Base-by-base conservation (phyloP, 2,329 filamentous ascomycete species). In the Aspergillus eucalypticola region DNA sequence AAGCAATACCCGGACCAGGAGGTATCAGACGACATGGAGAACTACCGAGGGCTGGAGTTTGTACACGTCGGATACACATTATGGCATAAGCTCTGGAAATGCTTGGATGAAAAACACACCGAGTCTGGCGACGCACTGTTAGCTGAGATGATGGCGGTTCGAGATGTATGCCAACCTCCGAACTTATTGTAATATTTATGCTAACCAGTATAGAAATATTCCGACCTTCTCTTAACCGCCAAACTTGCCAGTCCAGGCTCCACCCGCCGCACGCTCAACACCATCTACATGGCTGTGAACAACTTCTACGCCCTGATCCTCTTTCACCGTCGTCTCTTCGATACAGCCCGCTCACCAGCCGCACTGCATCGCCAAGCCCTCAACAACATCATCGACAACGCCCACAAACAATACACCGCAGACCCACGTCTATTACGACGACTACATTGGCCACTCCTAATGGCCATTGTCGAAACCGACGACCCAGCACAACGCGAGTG, bases 11-110 rank as follows among this genome's bases (percentile, higher is more conserved):
- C 75, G 0, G 71, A 74, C n/a, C 66, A 70, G 17, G 69, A 76
- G 58, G 69, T 76, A 2, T 61, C 75, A n/a, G 75, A 76, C 54
- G 74, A 76, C 35, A 73, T 75, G 23, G 74, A 76, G 57, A 76
- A 76, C 27, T 74, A 76, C 60, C 66, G 74, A 21, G 72, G 66
- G 3, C 60, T 76, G 15, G 73, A 75, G 56, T 59, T 76, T 15
- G 48, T 75, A 5, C 73, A 76, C 46, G 52, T 60, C 2, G 69
- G 67, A 5, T 69, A 75, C 42, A 65, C 61, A 3, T 59, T 75
- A 21, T 71, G 70, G 23, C 62, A 75, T 46, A 65, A 64, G 21
- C 73, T 68, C 6, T 74, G 73, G 72, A 66, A 66, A 23, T 60
- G 70, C 6, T 62, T 73, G 35, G 67, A 69, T 8, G 59, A 67